Evolutionary conservation across 768 basidiomycete species (phyloP).

Genomic region (Termitomyces sp.): DNA sequence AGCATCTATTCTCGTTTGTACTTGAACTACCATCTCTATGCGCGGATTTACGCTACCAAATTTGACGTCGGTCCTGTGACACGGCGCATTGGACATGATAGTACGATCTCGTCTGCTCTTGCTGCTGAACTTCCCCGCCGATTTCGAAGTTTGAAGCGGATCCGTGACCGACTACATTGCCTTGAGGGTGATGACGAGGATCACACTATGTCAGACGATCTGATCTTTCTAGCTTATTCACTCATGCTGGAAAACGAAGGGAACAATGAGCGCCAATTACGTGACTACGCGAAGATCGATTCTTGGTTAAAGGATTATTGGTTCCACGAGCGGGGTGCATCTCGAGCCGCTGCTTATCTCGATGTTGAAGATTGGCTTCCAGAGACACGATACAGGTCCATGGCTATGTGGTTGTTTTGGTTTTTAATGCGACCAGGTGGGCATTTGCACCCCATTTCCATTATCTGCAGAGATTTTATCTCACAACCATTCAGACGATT

Average conservation of each 20-base stretch:
- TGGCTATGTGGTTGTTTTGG: conserved; percentile 83
- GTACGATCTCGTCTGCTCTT: conserved; percentile 39
- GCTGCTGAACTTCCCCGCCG: conserved; percentile 65
- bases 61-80: conserved; percentile 58
- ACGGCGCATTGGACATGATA: conserved; percentile 44
- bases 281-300: conserved; percentile 62
- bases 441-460: conserved; percentile 17
- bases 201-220: conserved; percentile 31
- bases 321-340: conserved; percentile 59
- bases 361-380: conserved; percentile 53
- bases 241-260: conserved; percentile 83
- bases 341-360: conserved; percentile 40
- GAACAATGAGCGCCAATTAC: conserved; percentile 66
- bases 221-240: conserved; percentile 66
- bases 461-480: too few species aligned
- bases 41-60: conserved; percentile 61
- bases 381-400: conserved; percentile 45
- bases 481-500: conserved; percentile 37
- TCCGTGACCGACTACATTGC: conserved; percentile 44
- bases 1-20: conserved; percentile 48
- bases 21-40: conserved; percentile 68
- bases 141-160: conserved; percentile 52
- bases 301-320: conserved; percentile 65
- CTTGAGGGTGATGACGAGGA: conserved; percentile 19
- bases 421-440: conserved; percentile 60